Evolutionary conservation across 805 yeast genomes (phyloP).

Genomic region (Hanseniaspora occidentalis): DNA sequence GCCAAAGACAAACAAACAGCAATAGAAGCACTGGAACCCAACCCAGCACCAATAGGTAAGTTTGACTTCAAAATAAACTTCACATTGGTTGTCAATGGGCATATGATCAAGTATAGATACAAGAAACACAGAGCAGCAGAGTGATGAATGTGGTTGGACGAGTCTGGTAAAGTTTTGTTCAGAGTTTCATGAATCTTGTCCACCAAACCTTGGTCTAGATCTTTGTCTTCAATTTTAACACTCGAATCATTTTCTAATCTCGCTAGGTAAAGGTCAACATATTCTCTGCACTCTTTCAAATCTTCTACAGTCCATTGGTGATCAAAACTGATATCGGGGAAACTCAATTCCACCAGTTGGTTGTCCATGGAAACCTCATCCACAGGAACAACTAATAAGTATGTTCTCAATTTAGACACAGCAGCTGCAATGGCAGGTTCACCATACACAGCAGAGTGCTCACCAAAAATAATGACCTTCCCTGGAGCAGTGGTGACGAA

Average conservation of each 20-base stretch:
- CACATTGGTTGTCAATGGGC: slow-evolving; percentile 37
- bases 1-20: slow-evolving; percentile 78
- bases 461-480: slow-evolving; percentile 90
- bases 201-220: slow-evolving; percentile 47
- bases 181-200: slow-evolving; percentile 32
- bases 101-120: slow-evolving; percentile 55
- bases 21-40: slow-evolving; percentile 88
- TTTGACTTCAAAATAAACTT: slow-evolving; percentile 66
- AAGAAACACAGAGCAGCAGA: slow-evolving; percentile 76
- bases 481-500: slow-evolving; percentile 91
- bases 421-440: slow-evolving; percentile 97
- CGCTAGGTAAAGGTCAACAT: slow-evolving; percentile 10
- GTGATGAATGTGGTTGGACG: slow-evolving; percentile 48
- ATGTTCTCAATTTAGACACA: slow-evolving; percentile 64
- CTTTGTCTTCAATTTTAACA: slow-evolving; percentile 24
- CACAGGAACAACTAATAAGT: slow-evolving; percentile 42
- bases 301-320: slow-evolving; percentile 41
- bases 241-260: slow-evolving; percentile 34
- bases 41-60: slow-evolving; percentile 91
- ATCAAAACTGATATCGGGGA: slow-evolving; percentile 68
- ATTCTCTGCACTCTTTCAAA: neutral
- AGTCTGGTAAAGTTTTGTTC: slow-evolving; percentile 23
- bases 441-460: slow-evolving; percentile 89
- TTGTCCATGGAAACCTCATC: slow-evolving; percentile 15
- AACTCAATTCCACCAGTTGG: slow-evolving; percentile 45